These are phyloP conservation scores for Backusella liffmaniae DNA, from an alignment of 192 early-diverging fungal species.

Conservation along the genomic window DNA sequence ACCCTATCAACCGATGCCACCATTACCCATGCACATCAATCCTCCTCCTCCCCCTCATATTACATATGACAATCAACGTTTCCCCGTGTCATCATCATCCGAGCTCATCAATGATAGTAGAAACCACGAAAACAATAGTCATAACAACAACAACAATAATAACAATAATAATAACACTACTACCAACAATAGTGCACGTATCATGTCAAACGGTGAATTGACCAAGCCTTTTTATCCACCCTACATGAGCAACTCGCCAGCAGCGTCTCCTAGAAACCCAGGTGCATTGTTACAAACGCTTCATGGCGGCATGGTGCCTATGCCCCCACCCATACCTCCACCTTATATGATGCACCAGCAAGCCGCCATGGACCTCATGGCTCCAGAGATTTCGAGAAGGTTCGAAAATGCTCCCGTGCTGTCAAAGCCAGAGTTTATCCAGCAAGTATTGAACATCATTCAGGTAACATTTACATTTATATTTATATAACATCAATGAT, in stretches of 20 bases:
- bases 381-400: slow-evolving; percentile 8
- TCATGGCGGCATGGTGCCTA: slow-evolving; percentile 1
- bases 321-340: not conserved
- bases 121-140: not conserved
- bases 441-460: slow-evolving; percentile 43
- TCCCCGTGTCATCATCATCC: not conserved
- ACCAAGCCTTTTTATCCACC: slow-evolving; percentile 18
- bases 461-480: slow-evolving; percentile 26
- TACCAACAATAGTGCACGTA: not conserved
- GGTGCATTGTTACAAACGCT: slow-evolving; percentile 23
- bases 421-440: slow-evolving; percentile 51
- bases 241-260: slow-evolving; percentile 8
- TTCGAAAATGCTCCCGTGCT: slow-evolving; percentile 16
- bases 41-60: not conserved
- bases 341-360: slow-evolving; percentile 6
- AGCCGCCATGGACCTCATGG: slow-evolving; percentile 12
- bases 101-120: not conserved
- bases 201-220: slow-evolving; percentile 3
- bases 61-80: not conserved
- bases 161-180: not conserved
- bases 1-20: slow-evolving; percentile 3
- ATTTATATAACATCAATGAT: not conserved
- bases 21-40: not conserved
- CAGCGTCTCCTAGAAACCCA: slow-evolving; percentile 13
- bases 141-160: not conserved